Conservation (phyloP, 768 basidiomycete genomes). For the Rhodotorula toruloides region DNA sequence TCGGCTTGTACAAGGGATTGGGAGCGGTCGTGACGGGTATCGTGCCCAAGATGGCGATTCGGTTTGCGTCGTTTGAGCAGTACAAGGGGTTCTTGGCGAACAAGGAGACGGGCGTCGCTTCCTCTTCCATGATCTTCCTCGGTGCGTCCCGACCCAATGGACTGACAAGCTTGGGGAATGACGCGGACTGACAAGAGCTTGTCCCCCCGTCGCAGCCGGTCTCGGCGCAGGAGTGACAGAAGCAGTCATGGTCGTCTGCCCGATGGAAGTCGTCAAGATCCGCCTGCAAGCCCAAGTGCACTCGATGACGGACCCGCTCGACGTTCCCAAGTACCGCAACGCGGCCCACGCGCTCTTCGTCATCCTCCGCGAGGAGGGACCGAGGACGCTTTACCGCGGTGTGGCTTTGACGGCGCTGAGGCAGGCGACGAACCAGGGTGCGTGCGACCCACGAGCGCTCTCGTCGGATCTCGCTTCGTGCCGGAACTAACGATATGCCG, state of each 20-base stretch:
- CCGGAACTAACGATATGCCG: background rate
- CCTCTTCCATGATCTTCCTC: slow-evolving; percentile 73
- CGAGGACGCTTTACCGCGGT: slow-evolving; percentile 78
- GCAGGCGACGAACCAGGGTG: slow-evolving; percentile 97
- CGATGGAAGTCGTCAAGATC: slow-evolving; percentile 99
- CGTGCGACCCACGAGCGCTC: no score
- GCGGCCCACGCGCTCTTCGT: slow-evolving; percentile 94
- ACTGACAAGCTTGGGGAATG: background rate
- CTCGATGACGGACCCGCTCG: slow-evolving; percentile 90
- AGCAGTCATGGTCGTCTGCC: slow-evolving; percentile 88
- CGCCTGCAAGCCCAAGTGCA: slow-evolving; percentile 95
- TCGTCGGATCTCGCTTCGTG: background rate
- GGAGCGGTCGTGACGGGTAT: slow-evolving; percentile 95
- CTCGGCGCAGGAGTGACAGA: slow-evolving; percentile 93
- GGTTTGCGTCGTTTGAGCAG: slow-evolving; percentile 93
- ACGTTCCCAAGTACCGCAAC: slow-evolving; percentile 88
- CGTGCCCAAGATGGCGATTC: slow-evolving; percentile 98
- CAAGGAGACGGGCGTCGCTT: slow-evolving; percentile 69
- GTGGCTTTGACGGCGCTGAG: slow-evolving; percentile 86
- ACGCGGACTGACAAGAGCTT: background rate
- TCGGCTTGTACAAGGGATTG: slow-evolving; percentile 91
- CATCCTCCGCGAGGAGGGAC: slow-evolving; percentile 87
- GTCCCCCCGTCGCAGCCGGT: slow-evolving; percentile 59
- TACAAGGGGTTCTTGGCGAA: slow-evolving; percentile 82
- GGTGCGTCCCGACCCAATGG: slow-evolving; percentile 52